These are phyloP conservation scores for Dothiorella sarmentorum DNA, from an alignment of 2,329 filamentous ascomycete species.

Conservation along the genomic window DNA sequence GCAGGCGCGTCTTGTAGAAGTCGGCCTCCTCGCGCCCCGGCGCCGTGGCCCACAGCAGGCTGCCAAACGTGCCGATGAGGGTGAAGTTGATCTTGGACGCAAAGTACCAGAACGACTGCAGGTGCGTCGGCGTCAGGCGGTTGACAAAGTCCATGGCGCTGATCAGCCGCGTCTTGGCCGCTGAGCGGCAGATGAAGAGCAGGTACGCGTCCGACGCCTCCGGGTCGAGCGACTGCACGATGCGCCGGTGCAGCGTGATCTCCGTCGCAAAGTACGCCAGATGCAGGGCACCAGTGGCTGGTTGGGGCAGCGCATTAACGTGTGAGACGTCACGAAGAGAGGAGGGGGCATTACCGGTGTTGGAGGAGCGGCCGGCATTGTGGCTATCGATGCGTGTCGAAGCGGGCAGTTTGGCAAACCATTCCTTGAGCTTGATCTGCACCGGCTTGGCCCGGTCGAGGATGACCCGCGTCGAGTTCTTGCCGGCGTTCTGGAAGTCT, in stretches of 20 bases:
- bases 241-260: slow-evolving; percentile 87
- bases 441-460: slow-evolving; percentile 75
- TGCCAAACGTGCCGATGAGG: slow-evolving; percentile 89
- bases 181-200: slow-evolving; percentile 86
- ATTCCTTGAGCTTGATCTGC: slow-evolving; percentile 77
- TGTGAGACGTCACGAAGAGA: slow-evolving; percentile 7
- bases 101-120: slow-evolving; percentile 92
- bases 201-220: slow-evolving; percentile 62
- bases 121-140: slow-evolving; percentile 77
- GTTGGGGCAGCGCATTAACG: neutral
- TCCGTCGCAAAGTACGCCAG: slow-evolving; percentile 91
- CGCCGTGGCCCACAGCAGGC: slow-evolving; percentile 82
- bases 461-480: slow-evolving; percentile 68
- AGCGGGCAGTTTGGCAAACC: slow-evolving; percentile 68
- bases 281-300: slow-evolving; percentile 62
- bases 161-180: slow-evolving; percentile 89
- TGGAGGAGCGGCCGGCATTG: slow-evolving; percentile 42
- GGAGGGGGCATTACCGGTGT: slow-evolving; percentile 33
- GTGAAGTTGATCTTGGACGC: slow-evolving; percentile 88
- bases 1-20: slow-evolving; percentile 81
- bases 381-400: slow-evolving; percentile 62
- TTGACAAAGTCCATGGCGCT: slow-evolving; percentile 98
- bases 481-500: slow-evolving; percentile 62
- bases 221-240: slow-evolving; percentile 72
- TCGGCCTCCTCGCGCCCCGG: slow-evolving; percentile 85